Conservation (phyloP, 306 rosid genomes). For the cucumber (Cucumis sativus) region DNA sequence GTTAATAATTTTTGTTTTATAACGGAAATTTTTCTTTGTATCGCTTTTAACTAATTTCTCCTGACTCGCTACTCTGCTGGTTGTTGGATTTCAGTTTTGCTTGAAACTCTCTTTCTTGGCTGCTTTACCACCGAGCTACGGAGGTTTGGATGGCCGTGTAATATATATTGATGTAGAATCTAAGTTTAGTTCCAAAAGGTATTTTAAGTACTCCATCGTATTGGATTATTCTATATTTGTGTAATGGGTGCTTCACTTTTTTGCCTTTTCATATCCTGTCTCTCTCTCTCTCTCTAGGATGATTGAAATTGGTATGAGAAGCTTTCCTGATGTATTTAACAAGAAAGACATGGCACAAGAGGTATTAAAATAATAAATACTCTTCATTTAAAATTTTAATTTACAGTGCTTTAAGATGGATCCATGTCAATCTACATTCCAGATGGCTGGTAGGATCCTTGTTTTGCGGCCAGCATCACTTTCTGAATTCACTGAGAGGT, state of each 20-base stretch:
- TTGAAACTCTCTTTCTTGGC: slow-evolving; percentile 84
- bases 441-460: slow-evolving; percentile 88
- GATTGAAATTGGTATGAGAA: slow-evolving; percentile 71
- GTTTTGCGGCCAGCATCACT: slow-evolving; percentile 72
- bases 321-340: slow-evolving; percentile 77
- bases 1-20: background rate
- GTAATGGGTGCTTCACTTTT: slow-evolving; percentile 1
- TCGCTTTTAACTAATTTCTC: background rate
- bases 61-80: background rate
- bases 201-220: slow-evolving; percentile 1
- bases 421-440: slow-evolving; percentile 14
- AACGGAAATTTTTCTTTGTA: background rate
- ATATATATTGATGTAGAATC: slow-evolving; percentile 79
- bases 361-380: slow-evolving; percentile 27
- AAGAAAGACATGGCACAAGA: slow-evolving; percentile 74
- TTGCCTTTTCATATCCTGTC: background rate
- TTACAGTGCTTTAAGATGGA: background rate
- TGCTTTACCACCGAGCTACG: slow-evolving; percentile 46
- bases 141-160: slow-evolving; percentile 77
- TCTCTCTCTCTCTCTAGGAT: slow-evolving; percentile 28
- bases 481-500: slow-evolving; percentile 81
- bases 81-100: slow-evolving; percentile 49
- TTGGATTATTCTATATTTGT: background rate
- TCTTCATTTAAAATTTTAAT: background rate
- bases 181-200: slow-evolving; percentile 86